These are phyloP conservation scores for Backusella circina DNA, from an alignment of 192 early-diverging fungal genomes.

Conservation along the genomic window DNA sequence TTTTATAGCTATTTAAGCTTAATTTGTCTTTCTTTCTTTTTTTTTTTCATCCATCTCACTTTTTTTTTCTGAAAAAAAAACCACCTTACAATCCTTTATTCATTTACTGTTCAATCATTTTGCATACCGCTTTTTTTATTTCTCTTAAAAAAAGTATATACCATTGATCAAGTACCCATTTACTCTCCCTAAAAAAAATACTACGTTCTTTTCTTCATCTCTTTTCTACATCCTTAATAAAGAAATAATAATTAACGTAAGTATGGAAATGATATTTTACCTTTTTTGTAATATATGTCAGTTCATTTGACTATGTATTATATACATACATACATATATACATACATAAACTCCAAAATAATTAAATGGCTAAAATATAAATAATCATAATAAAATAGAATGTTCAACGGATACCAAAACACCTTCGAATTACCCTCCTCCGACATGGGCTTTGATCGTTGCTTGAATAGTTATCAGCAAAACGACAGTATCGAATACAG, in stretches of 20 bases:
- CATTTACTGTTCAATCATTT: neutral
- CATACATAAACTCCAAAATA: neutral
- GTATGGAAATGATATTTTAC: neutral
- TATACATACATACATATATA: neutral
- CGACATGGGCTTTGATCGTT: slow-evolving; percentile 1
- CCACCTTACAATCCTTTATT: neutral
- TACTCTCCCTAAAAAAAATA: neutral
- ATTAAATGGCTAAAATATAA: neutral
- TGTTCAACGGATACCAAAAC: neutral
- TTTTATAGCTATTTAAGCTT: neutral
- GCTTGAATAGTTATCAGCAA: slow-evolving; percentile 1
- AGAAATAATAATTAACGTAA: neutral
- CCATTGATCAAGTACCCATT: neutral
- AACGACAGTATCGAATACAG: slow-evolving; percentile 16
- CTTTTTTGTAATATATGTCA: neutral
- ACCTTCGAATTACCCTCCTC: slow-evolving; percentile 7
- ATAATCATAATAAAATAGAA: neutral
- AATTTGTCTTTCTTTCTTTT: neutral
- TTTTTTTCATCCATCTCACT: neutral
- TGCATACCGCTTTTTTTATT: neutral
- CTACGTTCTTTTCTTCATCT: neutral
- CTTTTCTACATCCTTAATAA: neutral
- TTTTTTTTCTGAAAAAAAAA: slow-evolving; percentile 1
- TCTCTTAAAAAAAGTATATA: neutral
- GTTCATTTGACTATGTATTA: neutral